Percentiles rank a stretch among this genome's conserved stretches.
Evolutionary conservation across 352 stramenopile genomes (phyloP).

Genomic region (Globisporangium polare): DNA sequence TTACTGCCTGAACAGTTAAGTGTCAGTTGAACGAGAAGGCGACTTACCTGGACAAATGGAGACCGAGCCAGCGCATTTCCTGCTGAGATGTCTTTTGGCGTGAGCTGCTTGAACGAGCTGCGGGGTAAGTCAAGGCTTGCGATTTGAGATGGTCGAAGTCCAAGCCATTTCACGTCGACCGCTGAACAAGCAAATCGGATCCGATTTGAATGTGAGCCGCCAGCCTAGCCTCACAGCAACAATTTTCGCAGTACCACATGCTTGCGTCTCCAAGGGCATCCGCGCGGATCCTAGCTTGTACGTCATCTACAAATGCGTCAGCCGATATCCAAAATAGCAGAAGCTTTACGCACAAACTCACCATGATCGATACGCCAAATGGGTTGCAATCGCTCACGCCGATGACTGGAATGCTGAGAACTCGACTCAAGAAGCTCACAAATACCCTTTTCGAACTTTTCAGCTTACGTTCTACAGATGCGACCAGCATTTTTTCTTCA

Average conservation of each 20-base stretch:
- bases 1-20: no score
- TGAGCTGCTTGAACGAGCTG: constrained; percentile 55
- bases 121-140: constrained; percentile 36
- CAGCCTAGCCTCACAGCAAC: neutral
- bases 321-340: neutral
- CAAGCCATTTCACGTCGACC: constrained; percentile 90
- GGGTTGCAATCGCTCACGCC: constrained; percentile 94
- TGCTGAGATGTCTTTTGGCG: constrained; percentile 44
- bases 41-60: constrained; percentile 58
- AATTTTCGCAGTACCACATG: constrained; percentile 33
- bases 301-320: constrained; percentile 48
- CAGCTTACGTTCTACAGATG: neutral
- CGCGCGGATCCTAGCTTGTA: constrained; percentile 88
- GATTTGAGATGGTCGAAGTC: constrained; percentile 86
- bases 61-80: constrained; percentile 38
- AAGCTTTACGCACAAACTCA: constrained; percentile 13
- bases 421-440: constrained; percentile 70
- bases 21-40: neutral
- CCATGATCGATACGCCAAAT: constrained; percentile 91
- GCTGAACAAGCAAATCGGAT: constrained; percentile 18
- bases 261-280: constrained; percentile 73
- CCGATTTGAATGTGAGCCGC: neutral
- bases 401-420: constrained; percentile 85
- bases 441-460: constrained; percentile 43
- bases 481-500: neutral